Conservation (phyloP, 306 rosid species). For the Sphenostylis stenocarpa region DNA sequence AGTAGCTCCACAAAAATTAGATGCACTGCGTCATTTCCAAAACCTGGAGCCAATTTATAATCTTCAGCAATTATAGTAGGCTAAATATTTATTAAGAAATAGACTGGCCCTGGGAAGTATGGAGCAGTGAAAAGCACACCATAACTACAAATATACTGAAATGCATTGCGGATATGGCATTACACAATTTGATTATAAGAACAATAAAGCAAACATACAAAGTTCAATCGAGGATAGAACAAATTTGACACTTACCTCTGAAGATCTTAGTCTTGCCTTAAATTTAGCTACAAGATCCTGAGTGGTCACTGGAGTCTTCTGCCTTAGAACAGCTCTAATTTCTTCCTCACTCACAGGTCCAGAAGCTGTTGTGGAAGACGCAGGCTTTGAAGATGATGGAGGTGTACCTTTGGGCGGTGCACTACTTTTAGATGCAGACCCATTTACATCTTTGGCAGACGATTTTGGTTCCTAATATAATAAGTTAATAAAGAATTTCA, state of each 20-base stretch:
- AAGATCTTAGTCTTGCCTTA: constrained; percentile 68
- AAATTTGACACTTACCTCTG: constrained; percentile 57
- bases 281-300: constrained; percentile 92
- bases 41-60: neutral
- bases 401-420: constrained; percentile 56
- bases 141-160: neutral
- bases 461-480: constrained; percentile 65
- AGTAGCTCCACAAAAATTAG: neutral
- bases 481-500: constrained; percentile 27
- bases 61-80: constrained; percentile 2
- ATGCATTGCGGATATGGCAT: neutral
- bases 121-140: constrained; percentile 7
- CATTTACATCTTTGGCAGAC: constrained; percentile 56
- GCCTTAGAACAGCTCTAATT: constrained; percentile 81
- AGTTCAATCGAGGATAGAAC: constrained; percentile 10
- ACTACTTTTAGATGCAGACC: constrained; percentile 51
- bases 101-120: neutral
- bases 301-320: constrained; percentile 82
- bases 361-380: constrained; percentile 51
- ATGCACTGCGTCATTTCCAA: neutral
- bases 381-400: constrained; percentile 47
- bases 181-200: neutral
- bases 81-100: constrained; percentile 9
- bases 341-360: constrained; percentile 92
- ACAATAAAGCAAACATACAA: constrained; percentile 18